Conservation (phyloP, 257 asterid species). For the Ballota nigra region DNA sequence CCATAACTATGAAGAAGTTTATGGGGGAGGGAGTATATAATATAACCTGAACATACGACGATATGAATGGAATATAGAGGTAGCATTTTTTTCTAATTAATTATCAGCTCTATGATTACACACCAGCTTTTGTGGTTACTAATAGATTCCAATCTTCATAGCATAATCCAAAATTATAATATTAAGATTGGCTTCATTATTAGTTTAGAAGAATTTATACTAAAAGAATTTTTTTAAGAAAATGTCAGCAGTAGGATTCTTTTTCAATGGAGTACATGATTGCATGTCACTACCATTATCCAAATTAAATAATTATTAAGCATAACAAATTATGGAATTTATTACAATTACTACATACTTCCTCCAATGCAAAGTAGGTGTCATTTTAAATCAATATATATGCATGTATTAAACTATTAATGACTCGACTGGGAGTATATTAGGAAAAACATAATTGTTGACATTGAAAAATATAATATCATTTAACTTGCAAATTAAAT, state of each 20-base stretch:
- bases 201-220: not conserved
- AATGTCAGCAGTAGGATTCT: not conserved
- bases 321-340: not conserved
- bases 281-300: constrained; percentile 3
- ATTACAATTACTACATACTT: not conserved
- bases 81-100: not conserved
- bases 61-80: not conserved
- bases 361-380: too few relatives aligned
- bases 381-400: too few relatives aligned
- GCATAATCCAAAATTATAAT: constrained; percentile 8
- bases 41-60: not conserved
- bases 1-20: too few relatives aligned
- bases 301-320: constrained; percentile 14
- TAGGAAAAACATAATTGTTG: too few relatives aligned
- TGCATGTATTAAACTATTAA: too few relatives aligned
- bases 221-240: not conserved
- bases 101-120: constrained; percentile 12
- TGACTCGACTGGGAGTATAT: too few relatives aligned
- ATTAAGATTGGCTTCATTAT: constrained; percentile 19
- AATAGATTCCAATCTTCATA: constrained; percentile 21
- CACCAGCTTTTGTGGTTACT: constrained; percentile 23
- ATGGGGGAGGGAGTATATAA: too few relatives aligned
- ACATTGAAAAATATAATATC: too few relatives aligned
- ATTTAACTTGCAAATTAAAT: too few relatives aligned
- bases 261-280: constrained; percentile 22